phyloP scores from a whole-genome alignment of 2,329 filamentous ascomycete species.

The Colletotrichum karsti region DNA sequence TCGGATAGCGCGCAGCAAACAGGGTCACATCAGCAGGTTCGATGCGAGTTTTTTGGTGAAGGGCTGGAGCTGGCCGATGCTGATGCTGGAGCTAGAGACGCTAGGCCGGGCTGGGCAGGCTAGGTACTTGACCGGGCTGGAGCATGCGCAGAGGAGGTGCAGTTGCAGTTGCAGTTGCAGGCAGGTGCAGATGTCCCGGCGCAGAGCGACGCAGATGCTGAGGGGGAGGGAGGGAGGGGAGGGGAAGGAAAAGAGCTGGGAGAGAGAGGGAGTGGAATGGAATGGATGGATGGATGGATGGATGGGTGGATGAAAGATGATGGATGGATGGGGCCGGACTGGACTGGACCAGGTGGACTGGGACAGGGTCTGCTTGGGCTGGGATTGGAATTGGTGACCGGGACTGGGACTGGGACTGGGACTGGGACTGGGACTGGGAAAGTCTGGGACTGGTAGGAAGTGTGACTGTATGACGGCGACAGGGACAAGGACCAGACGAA shows the following conservation, averaged over 20 bases:
- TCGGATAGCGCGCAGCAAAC: constrained; percentile 15
- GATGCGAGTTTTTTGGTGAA: constrained; percentile 8
- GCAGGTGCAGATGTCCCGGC: constrained; percentile 17
- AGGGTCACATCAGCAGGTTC: constrained; percentile 16
- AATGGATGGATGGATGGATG: background rate
- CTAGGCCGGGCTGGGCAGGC: background rate
- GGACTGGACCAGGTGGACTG: too few species aligned
- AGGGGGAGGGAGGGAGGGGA: background rate
- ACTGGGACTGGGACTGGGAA: background rate
- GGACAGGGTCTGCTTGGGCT: background rate
- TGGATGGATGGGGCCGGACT: background rate
- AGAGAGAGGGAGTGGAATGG: background rate
- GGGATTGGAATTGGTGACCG: background rate
- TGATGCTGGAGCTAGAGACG: background rate
- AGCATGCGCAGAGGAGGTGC: constrained; percentile 15
- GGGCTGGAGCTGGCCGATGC: constrained; percentile 6
- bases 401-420: too few species aligned
- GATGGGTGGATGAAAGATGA: background rate
- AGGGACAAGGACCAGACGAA: constrained; percentile 4
- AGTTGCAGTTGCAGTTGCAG: constrained; percentile 1
- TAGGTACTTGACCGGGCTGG: constrained; percentile 1
- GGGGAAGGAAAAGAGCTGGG: background rate
- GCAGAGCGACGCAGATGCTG: constrained; percentile 17
- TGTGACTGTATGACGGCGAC: constrained; percentile 18
- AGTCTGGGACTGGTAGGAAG: constrained; percentile 1